These are phyloP conservation scores for Betula pendula DNA, from an alignment of 306 rosid species.

Conservation along the genomic window DNA sequence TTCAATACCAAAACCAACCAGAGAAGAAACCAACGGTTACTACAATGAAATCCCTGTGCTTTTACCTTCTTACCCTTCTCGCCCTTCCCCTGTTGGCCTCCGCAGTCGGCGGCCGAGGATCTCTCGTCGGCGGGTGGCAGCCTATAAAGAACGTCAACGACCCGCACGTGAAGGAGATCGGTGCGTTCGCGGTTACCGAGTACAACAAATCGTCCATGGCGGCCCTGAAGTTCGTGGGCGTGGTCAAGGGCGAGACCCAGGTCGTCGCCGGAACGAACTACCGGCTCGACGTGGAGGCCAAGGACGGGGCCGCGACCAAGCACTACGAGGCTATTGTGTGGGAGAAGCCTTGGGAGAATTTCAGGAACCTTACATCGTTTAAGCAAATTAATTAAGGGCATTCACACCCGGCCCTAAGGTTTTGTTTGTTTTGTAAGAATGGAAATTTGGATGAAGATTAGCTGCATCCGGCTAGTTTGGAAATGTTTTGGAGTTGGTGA, in stretches of 20 bases:
- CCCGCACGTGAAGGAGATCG: slow-evolving; percentile 51
- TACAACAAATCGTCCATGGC: slow-evolving; percentile 34
- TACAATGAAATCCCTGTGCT: slow-evolving; percentile 26
- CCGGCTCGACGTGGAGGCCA: slow-evolving; percentile 39
- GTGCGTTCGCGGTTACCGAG: slow-evolving; percentile 48
- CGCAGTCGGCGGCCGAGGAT: neutral
- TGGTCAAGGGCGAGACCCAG: slow-evolving; percentile 46
- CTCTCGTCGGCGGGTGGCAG: slow-evolving; percentile 27
- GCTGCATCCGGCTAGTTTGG: no score
- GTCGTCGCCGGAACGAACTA: slow-evolving; percentile 51
- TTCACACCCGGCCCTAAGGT: no score
- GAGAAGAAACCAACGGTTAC: neutral
- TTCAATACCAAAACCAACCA: neutral
- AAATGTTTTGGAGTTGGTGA: neutral
- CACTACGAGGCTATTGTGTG: slow-evolving; percentile 38
- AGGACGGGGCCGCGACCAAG: slow-evolving; percentile 10
- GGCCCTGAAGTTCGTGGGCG: slow-evolving; percentile 25
- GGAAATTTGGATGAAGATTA: no score
- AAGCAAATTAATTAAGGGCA: neutral
- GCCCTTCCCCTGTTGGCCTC: slow-evolving; percentile 15
- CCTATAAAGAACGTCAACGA: slow-evolving; percentile 43
- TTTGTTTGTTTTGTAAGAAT: no score
- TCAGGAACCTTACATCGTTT: slow-evolving; percentile 45
- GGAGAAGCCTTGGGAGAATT: slow-evolving; percentile 38
- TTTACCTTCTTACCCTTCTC: slow-evolving; percentile 22